phyloP scores from a whole-genome alignment of 768 basidiomycete species.

The Termitomyces eurrhizus region DNA sequence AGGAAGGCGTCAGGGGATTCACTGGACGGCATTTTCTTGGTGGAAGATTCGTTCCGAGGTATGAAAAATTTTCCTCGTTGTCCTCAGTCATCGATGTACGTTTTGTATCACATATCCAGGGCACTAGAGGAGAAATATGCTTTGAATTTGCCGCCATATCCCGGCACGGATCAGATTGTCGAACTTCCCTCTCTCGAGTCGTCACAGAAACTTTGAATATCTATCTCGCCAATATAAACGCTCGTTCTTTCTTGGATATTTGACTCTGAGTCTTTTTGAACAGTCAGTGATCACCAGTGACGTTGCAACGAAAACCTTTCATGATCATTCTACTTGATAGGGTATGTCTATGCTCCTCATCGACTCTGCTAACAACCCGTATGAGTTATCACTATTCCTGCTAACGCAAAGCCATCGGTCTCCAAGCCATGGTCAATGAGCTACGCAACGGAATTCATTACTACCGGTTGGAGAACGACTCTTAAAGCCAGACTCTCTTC shows the following conservation, averaged over 20 bases:
- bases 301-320: background rate
- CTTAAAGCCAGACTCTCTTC: background rate
- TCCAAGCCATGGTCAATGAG: no score
- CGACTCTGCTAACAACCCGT: no score
- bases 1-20: constrained; percentile 77
- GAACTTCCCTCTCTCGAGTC: constrained; percentile 34
- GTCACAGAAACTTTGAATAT: constrained; percentile 10
- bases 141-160: constrained; percentile 81
- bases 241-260: background rate
- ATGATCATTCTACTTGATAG: no score
- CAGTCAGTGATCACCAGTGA: background rate
- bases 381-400: no score
- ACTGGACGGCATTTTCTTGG: constrained; percentile 88
- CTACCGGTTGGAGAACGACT: background rate
- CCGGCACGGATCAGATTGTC: constrained; percentile 78
- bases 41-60: constrained; percentile 91
- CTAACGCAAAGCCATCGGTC: no score
- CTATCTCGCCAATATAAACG: background rate
- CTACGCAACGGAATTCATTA: background rate
- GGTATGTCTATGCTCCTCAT: no score
- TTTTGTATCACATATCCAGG: constrained; percentile 34
- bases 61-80: constrained; percentile 19
- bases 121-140: constrained; percentile 66
- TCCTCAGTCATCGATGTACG: background rate
- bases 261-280: background rate